Conservation (phyloP, 192 early-diverging fungal genomes). For the Thamnidium elegans region DNA sequence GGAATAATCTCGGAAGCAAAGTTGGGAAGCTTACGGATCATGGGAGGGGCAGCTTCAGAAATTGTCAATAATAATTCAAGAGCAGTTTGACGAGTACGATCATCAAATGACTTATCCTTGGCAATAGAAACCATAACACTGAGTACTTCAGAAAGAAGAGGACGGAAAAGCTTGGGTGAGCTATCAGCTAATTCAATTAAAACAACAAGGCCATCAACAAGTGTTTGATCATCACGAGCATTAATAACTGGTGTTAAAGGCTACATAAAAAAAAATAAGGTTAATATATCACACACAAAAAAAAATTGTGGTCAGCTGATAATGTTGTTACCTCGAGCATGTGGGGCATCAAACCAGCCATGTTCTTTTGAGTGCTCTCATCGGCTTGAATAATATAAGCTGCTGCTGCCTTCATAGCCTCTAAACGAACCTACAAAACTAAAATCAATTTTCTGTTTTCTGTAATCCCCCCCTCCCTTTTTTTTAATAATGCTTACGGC, state of each 20-base stretch:
- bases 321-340: conserved; percentile 66
- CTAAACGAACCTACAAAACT: conserved; percentile 63
- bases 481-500: conserved; percentile 16
- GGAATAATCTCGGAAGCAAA: conserved; percentile 83
- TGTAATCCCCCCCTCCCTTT: background rate
- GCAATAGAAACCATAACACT: conserved; percentile 74
- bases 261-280: conserved; percentile 13
- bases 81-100: conserved; percentile 82
- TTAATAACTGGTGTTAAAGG: conserved; percentile 66
- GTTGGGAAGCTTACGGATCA: conserved; percentile 86
- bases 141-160: conserved; percentile 71
- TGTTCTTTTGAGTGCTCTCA: conserved; percentile 49
- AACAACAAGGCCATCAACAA: conserved; percentile 71
- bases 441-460: background rate
- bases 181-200: conserved; percentile 86
- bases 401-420: conserved; percentile 71
- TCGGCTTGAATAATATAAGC: conserved; percentile 74
- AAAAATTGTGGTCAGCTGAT: background rate
- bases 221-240: conserved; percentile 67
- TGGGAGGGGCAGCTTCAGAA: conserved; percentile 80
- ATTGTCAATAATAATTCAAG: conserved; percentile 91
- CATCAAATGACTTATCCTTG: conserved; percentile 79
- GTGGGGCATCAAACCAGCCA: conserved; percentile 70
- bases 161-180: conserved; percentile 79
- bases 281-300: conserved; percentile 17